Evolutionary conservation across 768 basidiomycete genomes (phyloP), one percentile per base, ranked within the genome.

Genomic region (Pholiota microspora): DNA sequence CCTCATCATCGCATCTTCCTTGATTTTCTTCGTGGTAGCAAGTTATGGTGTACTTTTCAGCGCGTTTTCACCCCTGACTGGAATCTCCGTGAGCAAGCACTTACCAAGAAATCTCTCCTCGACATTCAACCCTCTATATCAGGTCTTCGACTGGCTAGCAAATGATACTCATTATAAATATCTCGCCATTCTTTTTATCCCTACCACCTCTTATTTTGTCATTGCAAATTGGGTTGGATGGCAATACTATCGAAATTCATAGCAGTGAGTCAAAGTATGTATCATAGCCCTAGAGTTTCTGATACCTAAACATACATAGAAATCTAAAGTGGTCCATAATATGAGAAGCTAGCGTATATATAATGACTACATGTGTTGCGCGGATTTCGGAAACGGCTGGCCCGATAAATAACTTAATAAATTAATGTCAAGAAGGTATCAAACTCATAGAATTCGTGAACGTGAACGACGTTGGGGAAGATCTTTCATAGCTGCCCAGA

Each of bases 221-320:
- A 98, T 98, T 63, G 93, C 94, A 36, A 98, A 98, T 64, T 98
- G 96, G 96, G 92, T 96, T 34, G 95, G 95, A 36, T 98, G 94
- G 94, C 94, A 98, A 69, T 97, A 93, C 70, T 98, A 92, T 67
- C 84, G 89, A 40, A 94, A 94, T 69, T 92, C 93, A 9, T 95
- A 70, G 57, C 23, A 9, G 40, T 42, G 40, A 42, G 40, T 42
- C n/a, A 10, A 9, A 10, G 16, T 10, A 15, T 6, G 4, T 0
- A 42, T 21, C 9, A 42, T 23, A 42, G 12, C 7, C 18, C 16
- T 6, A 36, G n/a, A 42, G 34, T 24, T 23, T n/a, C 35, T 45
- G 34, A 29, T 28, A 25, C 25, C 23, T 35, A n/a, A 15, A 6
- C 29, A 54, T 28, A 36, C 45, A 16, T 23, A 34, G 32, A 36